phyloP scores from a whole-genome alignment of 441 rosid species.

The Gossypium gossypioides region DNA sequence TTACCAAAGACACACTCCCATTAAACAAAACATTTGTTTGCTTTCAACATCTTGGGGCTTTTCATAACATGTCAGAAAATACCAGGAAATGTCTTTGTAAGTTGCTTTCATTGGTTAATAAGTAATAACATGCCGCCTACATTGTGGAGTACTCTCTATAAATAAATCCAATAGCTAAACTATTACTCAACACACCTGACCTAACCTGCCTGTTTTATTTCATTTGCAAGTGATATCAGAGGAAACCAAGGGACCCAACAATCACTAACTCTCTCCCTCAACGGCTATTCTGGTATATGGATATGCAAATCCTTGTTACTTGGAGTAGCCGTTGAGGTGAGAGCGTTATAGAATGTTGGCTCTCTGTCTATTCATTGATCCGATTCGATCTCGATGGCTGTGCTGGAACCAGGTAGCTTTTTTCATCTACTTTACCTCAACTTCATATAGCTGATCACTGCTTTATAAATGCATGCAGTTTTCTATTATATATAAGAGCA shows the following conservation, averaged over 20 bases:
- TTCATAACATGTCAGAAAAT: not conserved
- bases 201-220: not conserved
- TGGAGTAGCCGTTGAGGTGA: slow-evolving; percentile 18
- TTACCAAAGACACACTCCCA: not conserved
- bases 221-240: not conserved
- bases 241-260: slow-evolving; percentile 11
- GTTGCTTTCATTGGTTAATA: not conserved
- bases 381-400: not conserved
- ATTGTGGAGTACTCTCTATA: not conserved
- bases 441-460: too few relatives aligned
- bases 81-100: not conserved
- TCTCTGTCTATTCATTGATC: not conserved
- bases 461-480: too few relatives aligned
- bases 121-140: not conserved
- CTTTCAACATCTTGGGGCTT: not conserved
- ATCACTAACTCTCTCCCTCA: slow-evolving; percentile 40
- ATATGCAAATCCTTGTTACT: not conserved
- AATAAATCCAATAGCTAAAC: not conserved
- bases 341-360: slow-evolving; percentile 16
- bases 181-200: not conserved
- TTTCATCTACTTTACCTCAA: too few relatives aligned
- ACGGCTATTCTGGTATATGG: slow-evolving; percentile 12
- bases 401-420: not conserved
- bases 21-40: not conserved
- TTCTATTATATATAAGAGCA: not conserved